A percentile compares a stretch with the other conserved stretches of the same genome.
These are phyloP conservation scores for Solanum medicagineum DNA, from an alignment of 257 asterid species.

Conservation along the genomic window DNA sequence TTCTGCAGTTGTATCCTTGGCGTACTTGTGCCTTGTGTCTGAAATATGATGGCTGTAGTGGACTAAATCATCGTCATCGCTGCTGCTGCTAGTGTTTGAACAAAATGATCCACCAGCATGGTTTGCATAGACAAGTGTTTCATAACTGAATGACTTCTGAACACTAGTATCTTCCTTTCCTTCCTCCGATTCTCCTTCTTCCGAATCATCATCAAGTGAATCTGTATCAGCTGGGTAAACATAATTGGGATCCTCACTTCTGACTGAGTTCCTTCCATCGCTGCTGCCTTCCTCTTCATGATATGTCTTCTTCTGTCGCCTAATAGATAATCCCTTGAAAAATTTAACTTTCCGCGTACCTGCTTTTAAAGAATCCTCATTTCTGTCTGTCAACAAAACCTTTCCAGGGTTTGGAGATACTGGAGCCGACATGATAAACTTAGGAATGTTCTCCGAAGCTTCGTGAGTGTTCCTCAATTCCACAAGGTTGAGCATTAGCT, in stretches of 20 bases:
- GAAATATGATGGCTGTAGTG: slow-evolving; percentile 24
- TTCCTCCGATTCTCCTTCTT: slow-evolving; percentile 28
- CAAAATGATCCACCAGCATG: slow-evolving; percentile 34
- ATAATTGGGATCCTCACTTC: slow-evolving; percentile 38
- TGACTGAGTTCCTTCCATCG: slow-evolving; percentile 45
- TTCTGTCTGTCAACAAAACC: slow-evolving; percentile 20
- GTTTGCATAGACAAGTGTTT: slow-evolving; percentile 50
- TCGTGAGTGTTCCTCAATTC: slow-evolving; percentile 29
- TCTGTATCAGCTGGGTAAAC: slow-evolving; percentile 35
- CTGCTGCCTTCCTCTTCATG: slow-evolving; percentile 54
- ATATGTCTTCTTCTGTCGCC: slow-evolving; percentile 23
- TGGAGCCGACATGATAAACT: slow-evolving; percentile 21
- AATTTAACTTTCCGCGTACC: slow-evolving; percentile 32
- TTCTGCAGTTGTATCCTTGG: slow-evolving; percentile 8
- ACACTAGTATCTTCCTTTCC: slow-evolving; percentile 12
- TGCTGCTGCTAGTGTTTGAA: slow-evolving; percentile 34
- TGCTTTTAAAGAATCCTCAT: slow-evolving; percentile 18
- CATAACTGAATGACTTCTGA: slow-evolving; percentile 48
- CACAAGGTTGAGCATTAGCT: slow-evolving; percentile 39
- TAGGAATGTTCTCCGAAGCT: slow-evolving; percentile 21
- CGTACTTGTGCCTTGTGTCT: slow-evolving; percentile 5
- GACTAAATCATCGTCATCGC: slow-evolving; percentile 58
- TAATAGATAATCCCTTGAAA: slow-evolving; percentile 27
- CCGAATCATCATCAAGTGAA: slow-evolving; percentile 29
- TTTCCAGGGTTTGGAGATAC: slow-evolving; percentile 44